These are phyloP conservation scores for Termitomyces sp. DNA, from an alignment of 768 basidiomycete genomes.

Conservation along the genomic window DNA sequence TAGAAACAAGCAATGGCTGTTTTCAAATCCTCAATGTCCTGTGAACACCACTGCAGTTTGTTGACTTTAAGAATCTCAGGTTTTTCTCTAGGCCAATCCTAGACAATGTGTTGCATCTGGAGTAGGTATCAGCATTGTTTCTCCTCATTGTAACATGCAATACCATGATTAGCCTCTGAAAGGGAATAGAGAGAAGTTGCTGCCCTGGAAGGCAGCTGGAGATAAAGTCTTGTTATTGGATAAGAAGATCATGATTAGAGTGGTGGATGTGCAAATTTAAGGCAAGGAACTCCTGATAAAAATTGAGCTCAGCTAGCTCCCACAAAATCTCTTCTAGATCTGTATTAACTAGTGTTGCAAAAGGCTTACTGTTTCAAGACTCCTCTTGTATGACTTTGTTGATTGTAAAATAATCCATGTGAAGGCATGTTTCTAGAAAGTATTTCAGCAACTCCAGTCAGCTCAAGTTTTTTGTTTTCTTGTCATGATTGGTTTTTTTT, in stretches of 20 bases:
- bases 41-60: background rate
- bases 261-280: constrained; percentile 11
- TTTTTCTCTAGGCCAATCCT: constrained; percentile 1
- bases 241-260: background rate
- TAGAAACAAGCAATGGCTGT: background rate
- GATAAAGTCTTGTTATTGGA: constrained; percentile 8
- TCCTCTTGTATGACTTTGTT: background rate
- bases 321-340: constrained; percentile 13
- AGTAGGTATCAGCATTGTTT: constrained; percentile 1
- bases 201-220: constrained; percentile 1
- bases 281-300: constrained; percentile 15
- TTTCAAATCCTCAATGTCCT: constrained; percentile 5
- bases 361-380: background rate
- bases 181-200: background rate
- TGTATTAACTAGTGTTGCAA: background rate
- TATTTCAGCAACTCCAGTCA: background rate
- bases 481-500: background rate
- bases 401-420: background rate
- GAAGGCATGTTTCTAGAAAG: background rate
- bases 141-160: background rate
- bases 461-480: background rate
- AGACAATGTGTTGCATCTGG: constrained; percentile 1
- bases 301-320: constrained; percentile 17
- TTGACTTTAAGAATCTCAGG: background rate
- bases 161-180: constrained; percentile 5